Evolutionary conservation across 371 early-diverging fungal species (phyloP), one percentile per base, ranked within the genome.

Genomic region (Mucor velutinosus): DNA sequence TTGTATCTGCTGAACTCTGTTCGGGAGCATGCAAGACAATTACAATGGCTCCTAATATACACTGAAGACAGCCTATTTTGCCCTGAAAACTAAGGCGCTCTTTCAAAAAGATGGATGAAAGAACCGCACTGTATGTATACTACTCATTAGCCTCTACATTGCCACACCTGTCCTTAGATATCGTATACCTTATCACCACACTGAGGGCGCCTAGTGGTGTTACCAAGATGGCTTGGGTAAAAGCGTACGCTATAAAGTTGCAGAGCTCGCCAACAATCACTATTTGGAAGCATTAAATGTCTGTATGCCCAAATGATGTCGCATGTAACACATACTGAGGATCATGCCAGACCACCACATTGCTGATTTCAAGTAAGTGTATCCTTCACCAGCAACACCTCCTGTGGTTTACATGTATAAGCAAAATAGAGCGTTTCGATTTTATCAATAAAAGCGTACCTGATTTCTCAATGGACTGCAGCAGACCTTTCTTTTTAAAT

Each of bases 271-370:
- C 98, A 43, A 94, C 64, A 64, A 86, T 82, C 90, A 90, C 90
- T 90, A 71, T 5, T 19, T 12, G 43, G 56, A 32, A 58, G 21
- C 12, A 58, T 32, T 11, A 59, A 25, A 39, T 39, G 30, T 10
- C 1, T 33, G 11, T 23, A 23, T 58, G 5, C 27, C 17, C 3
- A 11, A 0, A 15, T 51, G 19, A 6, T 11, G 39, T 59, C 19
- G 45, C 25, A 15, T 45, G 33, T 66, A 39, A 27, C 45, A 67
- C 82, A 76, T 87, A 89, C 90, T 90, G 64, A 90, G 73, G 29
- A 85, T 80, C 94, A 96, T 96, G 53, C 98, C 98, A 43, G 88
- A 79, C 98, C 98, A 98, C 98, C 98, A 98, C 72, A 95, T 87
- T 25, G 82, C 64, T 67, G 93, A 93, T 69, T 90, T 89, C 37